Base-by-base conservation (phyloP, 306 rosid genomes). In the Amphicarpaea edgeworthii region DNA sequence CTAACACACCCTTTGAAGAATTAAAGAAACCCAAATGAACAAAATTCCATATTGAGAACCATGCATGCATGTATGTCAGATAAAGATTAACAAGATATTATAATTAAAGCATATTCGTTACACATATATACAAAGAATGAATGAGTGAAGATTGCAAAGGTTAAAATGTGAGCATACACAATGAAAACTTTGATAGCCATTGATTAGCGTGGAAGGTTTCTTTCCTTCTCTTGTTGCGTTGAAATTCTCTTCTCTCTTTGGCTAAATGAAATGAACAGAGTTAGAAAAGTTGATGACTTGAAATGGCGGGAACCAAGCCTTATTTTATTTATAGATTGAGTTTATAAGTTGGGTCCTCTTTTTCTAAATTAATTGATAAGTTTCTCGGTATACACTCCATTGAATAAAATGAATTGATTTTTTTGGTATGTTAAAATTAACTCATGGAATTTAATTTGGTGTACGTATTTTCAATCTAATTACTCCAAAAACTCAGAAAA, bases 141-240 rank as follows among this genome's bases (percentile, higher is more conserved):
- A 10, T 12, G 26, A 6, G 5, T 12, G 19, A 58, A 24, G 40
- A 26, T 0, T 26, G 15, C 20, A 32, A 32, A 60, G 43, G 23
- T 8, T 30, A 30, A 59, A 28, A 60, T 6, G 21, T 34, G 8
- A 5, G 40, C 40, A 7, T 34, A 34, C 40, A 34, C 40, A 34
- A 34, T 34, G 1, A 5, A 34, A 34, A 34, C 40, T 34, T 34
- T 34, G 40, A 4, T 6, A 30, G 34, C 6, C 34, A 30, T 91
- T 76, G 76, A 47, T 72, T 77, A 59, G 62, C 54, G 20, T 57
- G 3, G 0, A 65, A 19, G 67, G 32, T 70, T 19, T 53, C 12
- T 43, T 65, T 57, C 78, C 34, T 24, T 57, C 34, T 30, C n/a
- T 17, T 54, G 60, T 0, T 30, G 4, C 3, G 7, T 54, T 54